Evolutionary conservation across 768 basidiomycete genomes (phyloP), one percentile per base, ranked within the genome.

Genomic region (Phlebiopsis flavidoalba): DNA sequence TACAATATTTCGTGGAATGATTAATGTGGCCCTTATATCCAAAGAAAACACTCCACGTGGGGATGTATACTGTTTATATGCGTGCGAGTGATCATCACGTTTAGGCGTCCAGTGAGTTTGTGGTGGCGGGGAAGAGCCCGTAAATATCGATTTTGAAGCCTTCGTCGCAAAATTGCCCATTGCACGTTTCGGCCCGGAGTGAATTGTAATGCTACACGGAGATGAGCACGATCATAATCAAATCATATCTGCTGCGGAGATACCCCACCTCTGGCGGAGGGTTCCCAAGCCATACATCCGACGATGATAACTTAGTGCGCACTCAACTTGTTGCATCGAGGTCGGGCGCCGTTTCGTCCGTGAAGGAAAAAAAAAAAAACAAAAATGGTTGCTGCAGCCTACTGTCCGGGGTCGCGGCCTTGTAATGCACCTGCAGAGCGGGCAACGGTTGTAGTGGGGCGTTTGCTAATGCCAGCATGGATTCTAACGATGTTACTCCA

Each of bases 371-470:
- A n/a, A n/a, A n/a, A n/a, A n/a, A n/a, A n/a, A n/a, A n/a, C n/a
- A n/a, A n/a, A n/a, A n/a, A n/a, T n/a, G n/a, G n/a, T n/a, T n/a
- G n/a, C n/a, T n/a, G n/a, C n/a, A 82, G n/a, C 97, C 94, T 14
- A 98, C 79, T 0, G 86, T 80, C n/a, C 1, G 95, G 95, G 26
- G 79, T 80, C 0, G 87, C 88, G 0, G 84, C 85, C n/a, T 72
- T 98, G 97, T 12, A n/a, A 98, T 80, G n/a, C 57, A 99, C 90
- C 70, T 96, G 88, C n/a, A n/a, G 53, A 99, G n/a, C 95, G 0
- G 95, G 89, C 43, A 95, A 76, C n/a, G n/a, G 58, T 86, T 81
- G 72, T 83, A 98, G n/a, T n/a, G n/a, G n/a, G 33, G 86, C 84
- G 54, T 88, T 80, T 69, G 89, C 88, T 15, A 98, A 77, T 3